Evolutionary conservation across 176 grass and related monocot genomes (phyloP).

Genomic region (Triticum urartu): DNA sequence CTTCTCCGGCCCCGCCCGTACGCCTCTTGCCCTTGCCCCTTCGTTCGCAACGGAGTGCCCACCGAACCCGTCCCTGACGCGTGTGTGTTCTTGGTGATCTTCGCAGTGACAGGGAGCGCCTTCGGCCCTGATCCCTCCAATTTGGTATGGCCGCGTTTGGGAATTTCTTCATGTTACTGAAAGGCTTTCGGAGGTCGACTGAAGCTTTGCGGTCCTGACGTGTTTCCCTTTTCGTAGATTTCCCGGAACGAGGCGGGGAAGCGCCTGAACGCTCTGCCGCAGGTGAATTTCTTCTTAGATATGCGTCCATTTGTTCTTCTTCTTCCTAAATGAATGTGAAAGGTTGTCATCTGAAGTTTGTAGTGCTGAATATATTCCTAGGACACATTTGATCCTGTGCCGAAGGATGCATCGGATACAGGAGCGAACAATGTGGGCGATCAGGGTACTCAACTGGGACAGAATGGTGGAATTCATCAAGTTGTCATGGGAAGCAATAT

Average conservation of each 20-base stretch:
- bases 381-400: not conserved
- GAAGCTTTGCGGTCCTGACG: not conserved
- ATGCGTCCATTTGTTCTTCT: not conserved
- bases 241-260: not conserved
- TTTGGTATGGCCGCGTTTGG: slow-evolving; percentile 1
- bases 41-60: not conserved
- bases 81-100: not conserved
- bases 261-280: not conserved
- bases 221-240: slow-evolving; percentile 17
- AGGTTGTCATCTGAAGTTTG: not conserved
- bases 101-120: not conserved
- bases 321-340: not conserved
- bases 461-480: not conserved
- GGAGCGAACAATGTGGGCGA: not conserved
- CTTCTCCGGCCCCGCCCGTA: slow-evolving; percentile 43
- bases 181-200: not conserved
- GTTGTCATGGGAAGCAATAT: not conserved
- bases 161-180: not conserved
- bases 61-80: not conserved
- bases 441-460: not conserved
- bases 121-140: slow-evolving; percentile 2
- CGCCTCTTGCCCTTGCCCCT: not conserved
- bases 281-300: slow-evolving; percentile 4
- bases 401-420: not conserved
- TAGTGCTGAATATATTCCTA: not conserved